phyloP scores from a whole-genome alignment of 2,329 filamentous ascomycete genomes.

The Fusarium dlaminii region DNA sequence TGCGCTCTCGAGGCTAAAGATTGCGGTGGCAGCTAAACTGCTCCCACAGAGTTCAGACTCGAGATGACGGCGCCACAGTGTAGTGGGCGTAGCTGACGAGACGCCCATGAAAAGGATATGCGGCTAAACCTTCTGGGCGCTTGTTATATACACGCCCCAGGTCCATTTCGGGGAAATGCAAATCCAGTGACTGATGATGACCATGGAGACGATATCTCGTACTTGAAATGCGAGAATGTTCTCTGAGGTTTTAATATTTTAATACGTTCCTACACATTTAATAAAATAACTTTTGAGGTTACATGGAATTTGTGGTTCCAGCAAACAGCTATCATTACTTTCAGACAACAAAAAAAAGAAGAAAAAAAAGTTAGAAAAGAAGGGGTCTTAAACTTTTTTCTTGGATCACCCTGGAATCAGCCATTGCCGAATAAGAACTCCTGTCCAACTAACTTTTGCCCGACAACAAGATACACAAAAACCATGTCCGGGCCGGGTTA shows the following conservation, averaged over 20 bases:
- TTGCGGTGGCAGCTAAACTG: conserved; percentile 41
- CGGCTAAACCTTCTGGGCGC: conserved; percentile 34
- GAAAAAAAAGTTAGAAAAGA: conserved; percentile 31
- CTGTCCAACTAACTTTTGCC: conserved; percentile 3
- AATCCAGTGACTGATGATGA: conserved; percentile 8
- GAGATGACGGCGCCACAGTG: conserved; percentile 21
- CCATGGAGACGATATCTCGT: conserved; percentile 4
- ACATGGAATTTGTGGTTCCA: neutral
- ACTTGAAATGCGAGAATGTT: conserved; percentile 9
- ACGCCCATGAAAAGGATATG: conserved; percentile 22
- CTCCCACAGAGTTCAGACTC: conserved; percentile 13
- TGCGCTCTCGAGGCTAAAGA: conserved; percentile 33
- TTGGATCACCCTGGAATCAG: conserved; percentile 12
- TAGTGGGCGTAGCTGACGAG: conserved; percentile 36
- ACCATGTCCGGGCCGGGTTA: neutral
- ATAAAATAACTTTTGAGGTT: neutral
- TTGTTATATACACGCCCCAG: conserved; percentile 31
- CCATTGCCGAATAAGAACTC: conserved; percentile 33
- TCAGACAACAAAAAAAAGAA: neutral
- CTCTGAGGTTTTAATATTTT: neutral
- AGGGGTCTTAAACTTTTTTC: conserved; percentile 24
- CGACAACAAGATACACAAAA: conserved; percentile 13
- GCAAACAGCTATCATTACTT: conserved; percentile 5
- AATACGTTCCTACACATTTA: neutral
- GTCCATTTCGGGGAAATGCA: conserved; percentile 9